phyloP scores from a whole-genome alignment of 1,139 yeast genomes.

The Kodamaea arcana region DNA sequence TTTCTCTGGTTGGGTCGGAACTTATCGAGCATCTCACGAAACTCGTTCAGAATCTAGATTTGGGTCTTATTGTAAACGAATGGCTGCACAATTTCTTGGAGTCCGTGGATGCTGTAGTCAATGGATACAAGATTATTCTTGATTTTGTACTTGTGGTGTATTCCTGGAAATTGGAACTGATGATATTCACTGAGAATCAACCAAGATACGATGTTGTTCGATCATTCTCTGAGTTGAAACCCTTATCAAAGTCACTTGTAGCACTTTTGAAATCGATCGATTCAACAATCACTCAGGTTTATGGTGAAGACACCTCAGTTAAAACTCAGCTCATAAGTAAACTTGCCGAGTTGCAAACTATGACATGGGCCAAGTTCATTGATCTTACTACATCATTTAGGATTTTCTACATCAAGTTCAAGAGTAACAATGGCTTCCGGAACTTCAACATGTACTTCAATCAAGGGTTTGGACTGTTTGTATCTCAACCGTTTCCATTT shows the following conservation, averaged over 20 bases:
- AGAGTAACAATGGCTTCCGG: constrained; percentile 20
- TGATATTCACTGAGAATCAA: constrained; percentile 18
- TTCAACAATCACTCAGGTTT: neutral
- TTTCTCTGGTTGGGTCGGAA: constrained; percentile 3
- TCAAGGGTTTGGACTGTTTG: constrained; percentile 13
- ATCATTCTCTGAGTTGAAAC: constrained; percentile 13
- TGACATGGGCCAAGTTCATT: constrained; percentile 24
- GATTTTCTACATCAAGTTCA: constrained; percentile 31
- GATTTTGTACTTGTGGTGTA: constrained; percentile 24
- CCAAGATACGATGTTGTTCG: constrained; percentile 17
- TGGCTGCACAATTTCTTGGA: constrained; percentile 22
- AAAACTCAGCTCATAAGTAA: constrained; percentile 12
- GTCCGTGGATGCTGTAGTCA: constrained; percentile 12
- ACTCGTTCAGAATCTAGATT: constrained; percentile 19
- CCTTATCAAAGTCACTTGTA: neutral
- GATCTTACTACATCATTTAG: constrained; percentile 33
- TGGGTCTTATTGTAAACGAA: constrained; percentile 13
- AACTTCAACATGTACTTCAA: constrained; percentile 28
- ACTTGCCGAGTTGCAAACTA: constrained; percentile 22
- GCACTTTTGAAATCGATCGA: constrained; percentile 2
- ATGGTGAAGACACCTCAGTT: neutral
- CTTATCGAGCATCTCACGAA: constrained; percentile 15
- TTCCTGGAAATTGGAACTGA: constrained; percentile 36
- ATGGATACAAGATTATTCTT: constrained; percentile 17
- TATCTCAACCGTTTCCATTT: constrained; percentile 15